These are phyloP conservation scores for Elsinoe ampelina DNA, from an alignment of 2,329 filamentous ascomycete genomes.

Conservation along the genomic window DNA sequence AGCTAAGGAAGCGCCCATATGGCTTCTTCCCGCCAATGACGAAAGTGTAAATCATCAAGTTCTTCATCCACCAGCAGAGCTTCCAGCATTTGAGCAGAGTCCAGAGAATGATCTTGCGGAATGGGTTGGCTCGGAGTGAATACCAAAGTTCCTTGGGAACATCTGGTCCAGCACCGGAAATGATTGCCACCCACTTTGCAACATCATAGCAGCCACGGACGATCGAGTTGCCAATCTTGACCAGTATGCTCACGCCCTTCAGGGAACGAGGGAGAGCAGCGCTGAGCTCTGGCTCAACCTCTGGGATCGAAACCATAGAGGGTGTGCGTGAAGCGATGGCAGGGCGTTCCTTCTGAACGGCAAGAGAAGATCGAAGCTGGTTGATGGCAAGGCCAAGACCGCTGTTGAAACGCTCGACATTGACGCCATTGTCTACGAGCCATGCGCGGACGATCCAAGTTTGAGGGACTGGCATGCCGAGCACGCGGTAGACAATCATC, in stretches of 20 bases:
- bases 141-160: constrained; percentile 16
- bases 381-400: constrained; percentile 10
- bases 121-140: constrained; percentile 5
- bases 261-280: constrained; percentile 3
- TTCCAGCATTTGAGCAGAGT: constrained; percentile 17
- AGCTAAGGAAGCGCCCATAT: constrained; percentile 1
- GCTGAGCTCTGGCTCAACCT: constrained; percentile 12
- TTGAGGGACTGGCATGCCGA: constrained; percentile 6
- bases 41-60: constrained; percentile 13
- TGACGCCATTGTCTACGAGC: constrained; percentile 11
- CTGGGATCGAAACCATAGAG: background rate
- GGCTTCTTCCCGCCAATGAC: constrained; percentile 14
- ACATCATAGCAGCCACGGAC: constrained; percentile 8
- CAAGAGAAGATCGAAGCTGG: constrained; percentile 4
- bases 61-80: constrained; percentile 16
- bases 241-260: background rate
- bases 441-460: constrained; percentile 9
- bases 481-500: constrained; percentile 15
- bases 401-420: constrained; percentile 3
- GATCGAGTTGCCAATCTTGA: background rate
- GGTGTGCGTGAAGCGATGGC: background rate
- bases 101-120: constrained; percentile 13
- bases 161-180: constrained; percentile 16
- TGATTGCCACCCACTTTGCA: constrained; percentile 16
- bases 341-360: constrained; percentile 6